Percentiles rank a stretch among this genome's conserved stretches.
Conservation (phyloP, 2,329 filamentous ascomycete species). For the Coniochaeta sp. region DNA sequence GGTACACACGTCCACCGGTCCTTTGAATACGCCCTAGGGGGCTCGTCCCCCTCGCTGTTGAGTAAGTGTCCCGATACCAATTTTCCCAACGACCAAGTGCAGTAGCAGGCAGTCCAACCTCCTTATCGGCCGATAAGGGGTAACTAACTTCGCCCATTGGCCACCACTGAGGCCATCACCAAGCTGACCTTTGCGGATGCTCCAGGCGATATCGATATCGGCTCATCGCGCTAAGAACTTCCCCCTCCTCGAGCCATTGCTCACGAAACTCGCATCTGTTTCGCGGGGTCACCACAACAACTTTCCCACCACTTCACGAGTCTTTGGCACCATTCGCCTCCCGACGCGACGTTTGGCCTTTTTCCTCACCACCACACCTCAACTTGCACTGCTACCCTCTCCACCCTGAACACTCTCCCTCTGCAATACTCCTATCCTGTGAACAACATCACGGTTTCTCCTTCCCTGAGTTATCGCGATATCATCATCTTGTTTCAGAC, state of each 20-base stretch:
- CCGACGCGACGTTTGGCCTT: not conserved
- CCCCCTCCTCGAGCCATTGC: not conserved
- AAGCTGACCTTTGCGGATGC: not conserved
- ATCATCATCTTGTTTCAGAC: not conserved
- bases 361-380: not conserved
- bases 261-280: not conserved
- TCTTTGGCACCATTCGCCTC: not conserved
- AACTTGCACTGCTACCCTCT: not conserved
- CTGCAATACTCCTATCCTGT: not conserved
- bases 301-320: not conserved
- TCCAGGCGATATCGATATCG: not conserved
- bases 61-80: not conserved
- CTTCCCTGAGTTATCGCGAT: not conserved
- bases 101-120: not conserved
- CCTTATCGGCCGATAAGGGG: not conserved
- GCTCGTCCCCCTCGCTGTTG: conserved; percentile 38
- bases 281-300: not conserved
- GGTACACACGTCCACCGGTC: conserved; percentile 66
- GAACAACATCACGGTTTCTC: not conserved
- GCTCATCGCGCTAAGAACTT: not conserved
- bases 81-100: not conserved
- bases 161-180: not conserved
- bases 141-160: not conserved
- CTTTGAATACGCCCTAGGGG: conserved; percentile 51
- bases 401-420: not conserved